phyloP scores from a whole-genome alignment of 768 basidiomycete species.

The Gymnopilus dilepis region DNA sequence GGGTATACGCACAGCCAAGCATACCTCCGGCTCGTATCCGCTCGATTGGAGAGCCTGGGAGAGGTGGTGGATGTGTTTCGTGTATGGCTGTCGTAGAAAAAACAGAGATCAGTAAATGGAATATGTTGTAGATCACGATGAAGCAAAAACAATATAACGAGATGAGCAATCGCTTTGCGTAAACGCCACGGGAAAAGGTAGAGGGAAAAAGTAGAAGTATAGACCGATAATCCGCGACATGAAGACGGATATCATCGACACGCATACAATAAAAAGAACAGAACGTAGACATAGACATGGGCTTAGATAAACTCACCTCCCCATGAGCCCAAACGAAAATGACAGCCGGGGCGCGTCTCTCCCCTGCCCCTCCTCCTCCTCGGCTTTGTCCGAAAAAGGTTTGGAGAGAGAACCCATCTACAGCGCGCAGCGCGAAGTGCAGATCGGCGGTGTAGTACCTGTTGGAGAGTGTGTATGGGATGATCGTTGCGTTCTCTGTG shows the following conservation, averaged over 20 bases:
- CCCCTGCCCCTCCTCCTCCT: conserved; percentile 28
- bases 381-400: conserved; percentile 23
- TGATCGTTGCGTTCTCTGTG: no score
- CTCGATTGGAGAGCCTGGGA: conserved; percentile 44
- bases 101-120: not conserved
- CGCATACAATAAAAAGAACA: no score
- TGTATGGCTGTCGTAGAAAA: conserved; percentile 53
- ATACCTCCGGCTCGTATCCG: conserved; percentile 69
- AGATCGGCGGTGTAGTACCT: conserved; percentile 84
- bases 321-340: conserved; percentile 73
- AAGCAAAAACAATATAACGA: not conserved
- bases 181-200: no score
- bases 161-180: no score
- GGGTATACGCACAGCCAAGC: conserved; percentile 66
- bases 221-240: no score
- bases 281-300: no score
- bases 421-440: conserved; percentile 61
- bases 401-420: conserved; percentile 37
- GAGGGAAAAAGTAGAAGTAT: no score
- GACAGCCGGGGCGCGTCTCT: conserved; percentile 58
- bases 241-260: no score
- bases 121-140: not conserved
- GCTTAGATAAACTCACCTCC: conserved; percentile 68
- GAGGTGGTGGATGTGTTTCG: conserved; percentile 57
- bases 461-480: conserved; percentile 27